A percentile compares a stretch with the other conserved stretches of the same genome.
Evolutionary conservation across 345 rosid species (phyloP).

Genomic region (Boechera retrofracta): DNA sequence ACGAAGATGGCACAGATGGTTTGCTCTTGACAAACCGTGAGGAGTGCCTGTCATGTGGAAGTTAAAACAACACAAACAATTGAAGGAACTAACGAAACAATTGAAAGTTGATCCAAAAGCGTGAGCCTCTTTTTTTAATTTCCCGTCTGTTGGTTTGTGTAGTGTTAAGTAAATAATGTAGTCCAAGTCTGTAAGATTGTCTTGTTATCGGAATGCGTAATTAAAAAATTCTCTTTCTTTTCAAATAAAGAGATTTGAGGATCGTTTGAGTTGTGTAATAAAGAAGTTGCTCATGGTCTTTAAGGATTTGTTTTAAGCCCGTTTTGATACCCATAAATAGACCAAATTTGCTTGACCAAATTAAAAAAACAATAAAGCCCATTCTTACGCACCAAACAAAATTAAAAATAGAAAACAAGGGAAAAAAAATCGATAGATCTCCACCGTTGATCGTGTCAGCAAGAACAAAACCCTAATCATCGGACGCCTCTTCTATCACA

Average conservation of each 20-base stretch:
- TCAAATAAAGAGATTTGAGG: background rate
- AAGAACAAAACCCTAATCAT: conserved; percentile 40
- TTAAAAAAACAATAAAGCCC: conserved; percentile 5
- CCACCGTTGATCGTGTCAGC: conserved; percentile 21
- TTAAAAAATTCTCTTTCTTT: background rate
- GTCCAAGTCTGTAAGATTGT: background rate
- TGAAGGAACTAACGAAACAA: background rate
- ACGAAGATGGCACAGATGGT: conserved; percentile 85
- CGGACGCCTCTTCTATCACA: conserved; percentile 28
- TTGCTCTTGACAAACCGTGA: conserved; percentile 86
- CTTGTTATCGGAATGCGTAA: background rate
- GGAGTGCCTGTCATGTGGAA: conserved; percentile 88
- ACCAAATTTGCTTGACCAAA: background rate
- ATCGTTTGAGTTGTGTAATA: background rate
- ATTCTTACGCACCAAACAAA: background rate
- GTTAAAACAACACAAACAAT: conserved; percentile 45
- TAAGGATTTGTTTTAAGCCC: background rate
- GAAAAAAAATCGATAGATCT: background rate
- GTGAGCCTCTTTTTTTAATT: too few species aligned
- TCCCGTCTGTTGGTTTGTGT: background rate
- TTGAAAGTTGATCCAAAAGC: background rate
- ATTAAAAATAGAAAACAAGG: too few species aligned
- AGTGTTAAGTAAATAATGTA: background rate
- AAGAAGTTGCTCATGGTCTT: background rate
- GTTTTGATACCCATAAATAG: background rate